Conservation (phyloP, 306 rosid genomes). For the Oemleria cerasiformis region DNA sequence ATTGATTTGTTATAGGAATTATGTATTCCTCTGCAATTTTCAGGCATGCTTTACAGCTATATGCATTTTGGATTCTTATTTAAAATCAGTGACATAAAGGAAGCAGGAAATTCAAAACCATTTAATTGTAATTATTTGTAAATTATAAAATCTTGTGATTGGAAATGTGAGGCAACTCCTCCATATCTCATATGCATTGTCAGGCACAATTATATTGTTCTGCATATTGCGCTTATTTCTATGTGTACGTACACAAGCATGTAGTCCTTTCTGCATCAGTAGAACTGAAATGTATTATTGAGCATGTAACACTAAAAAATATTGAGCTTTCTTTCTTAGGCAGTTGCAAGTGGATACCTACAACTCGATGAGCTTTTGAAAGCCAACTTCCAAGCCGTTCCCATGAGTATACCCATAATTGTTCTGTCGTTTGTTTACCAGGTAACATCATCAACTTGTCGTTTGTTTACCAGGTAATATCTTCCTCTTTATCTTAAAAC, state of each 20-base stretch:
- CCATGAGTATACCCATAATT: conserved; percentile 82
- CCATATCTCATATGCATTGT: neutral
- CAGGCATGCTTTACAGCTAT: too few species aligned
- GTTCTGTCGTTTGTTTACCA: conserved; percentile 86
- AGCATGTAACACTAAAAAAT: neutral
- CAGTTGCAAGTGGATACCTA: conserved; percentile 73
- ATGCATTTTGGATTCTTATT: neutral
- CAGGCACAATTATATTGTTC: neutral
- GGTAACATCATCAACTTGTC: conserved; percentile 39
- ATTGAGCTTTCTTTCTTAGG: conserved; percentile 36
- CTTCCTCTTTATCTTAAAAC: too few species aligned
- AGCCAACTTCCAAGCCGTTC: conserved; percentile 78
- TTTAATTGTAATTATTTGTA: neutral
- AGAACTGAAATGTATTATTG: too few species aligned
- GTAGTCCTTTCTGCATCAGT: neutral
- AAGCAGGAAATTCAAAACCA: neutral
- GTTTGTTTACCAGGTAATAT: too few species aligned
- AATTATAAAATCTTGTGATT: neutral
- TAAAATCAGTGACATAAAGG: neutral
- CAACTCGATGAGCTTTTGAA: conserved; percentile 71
- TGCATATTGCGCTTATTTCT: neutral
- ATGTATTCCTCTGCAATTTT: too few species aligned
- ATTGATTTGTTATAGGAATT: neutral
- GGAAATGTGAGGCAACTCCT: neutral
- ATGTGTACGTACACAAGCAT: neutral